phyloP scores from a whole-genome alignment of 2,329 filamentous ascomycete species.

The Neofusicoccum laricinum region DNA sequence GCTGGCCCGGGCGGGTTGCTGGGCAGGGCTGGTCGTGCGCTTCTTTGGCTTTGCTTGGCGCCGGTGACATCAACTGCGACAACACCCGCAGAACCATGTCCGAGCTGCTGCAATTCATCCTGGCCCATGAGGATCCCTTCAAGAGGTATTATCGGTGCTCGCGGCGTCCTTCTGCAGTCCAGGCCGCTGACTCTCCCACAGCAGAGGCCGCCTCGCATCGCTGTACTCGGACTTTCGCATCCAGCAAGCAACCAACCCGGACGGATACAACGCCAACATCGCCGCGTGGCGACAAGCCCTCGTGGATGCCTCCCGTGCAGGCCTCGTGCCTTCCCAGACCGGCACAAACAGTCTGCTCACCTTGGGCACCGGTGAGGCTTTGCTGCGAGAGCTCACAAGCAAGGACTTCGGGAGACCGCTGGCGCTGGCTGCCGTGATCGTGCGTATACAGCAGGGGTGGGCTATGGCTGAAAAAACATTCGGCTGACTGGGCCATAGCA shows the following conservation, averaged over 20 bases:
- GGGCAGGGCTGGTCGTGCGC: background rate
- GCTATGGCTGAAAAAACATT: background rate
- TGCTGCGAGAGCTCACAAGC: constrained; percentile 70
- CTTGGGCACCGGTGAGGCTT: constrained; percentile 55
- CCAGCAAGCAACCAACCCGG: constrained; percentile 74
- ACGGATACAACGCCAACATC: constrained; percentile 79
- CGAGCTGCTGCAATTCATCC: constrained; percentile 63
- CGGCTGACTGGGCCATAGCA: constrained; percentile 35
- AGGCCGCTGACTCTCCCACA: constrained; percentile 20
- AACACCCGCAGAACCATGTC: constrained; percentile 48
- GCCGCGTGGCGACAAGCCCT: constrained; percentile 75
- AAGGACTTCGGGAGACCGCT: constrained; percentile 78
- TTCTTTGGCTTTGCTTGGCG: constrained; percentile 10
- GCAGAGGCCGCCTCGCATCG: constrained; percentile 73
- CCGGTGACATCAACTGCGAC: constrained; percentile 13
- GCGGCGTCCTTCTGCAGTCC: constrained; percentile 2
- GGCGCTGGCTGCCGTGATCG: constrained; percentile 73
- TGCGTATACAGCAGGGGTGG: constrained; percentile 27
- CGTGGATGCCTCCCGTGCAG: constrained; percentile 64
- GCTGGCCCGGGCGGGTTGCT: background rate
- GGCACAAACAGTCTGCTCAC: constrained; percentile 47
- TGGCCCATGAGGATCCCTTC: constrained; percentile 49
- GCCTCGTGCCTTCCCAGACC: constrained; percentile 49
- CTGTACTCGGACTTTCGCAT: constrained; percentile 83
- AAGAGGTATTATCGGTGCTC: constrained; percentile 36